Evolutionary conservation across 2,329 filamentous ascomycete species (phyloP), one percentile per base, ranked within the genome.

Genomic region (Diaporthe longicolla): DNA sequence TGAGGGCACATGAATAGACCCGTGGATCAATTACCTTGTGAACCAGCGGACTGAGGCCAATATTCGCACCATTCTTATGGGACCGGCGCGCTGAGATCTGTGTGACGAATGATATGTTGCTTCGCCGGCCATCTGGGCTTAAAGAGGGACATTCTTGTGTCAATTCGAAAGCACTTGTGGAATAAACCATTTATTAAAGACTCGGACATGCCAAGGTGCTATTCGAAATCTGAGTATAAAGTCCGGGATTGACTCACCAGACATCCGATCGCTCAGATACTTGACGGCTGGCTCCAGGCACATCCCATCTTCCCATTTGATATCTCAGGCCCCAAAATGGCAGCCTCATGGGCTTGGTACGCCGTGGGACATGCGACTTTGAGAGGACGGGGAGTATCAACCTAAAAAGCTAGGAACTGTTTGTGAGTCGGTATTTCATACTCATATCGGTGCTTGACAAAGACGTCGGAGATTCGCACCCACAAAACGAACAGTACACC

Each of bases 11-110:
- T 26, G n/a, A 59, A 26, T 40, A 59, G 11, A 59, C 3, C n/a
- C 8, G 57, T 10, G 15, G 21, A 7, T 24, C 37, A 40, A 24
- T 17, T 59, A 40, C 32, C 57, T 59, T 26, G 35, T 26, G 15
- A 9, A 21, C 35, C 57, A 24, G 57, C 21, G 21, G 35, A 40
- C 57, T 40, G 57, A 9, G 21, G 32, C 57, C 57, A 59, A 40
- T 59, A 59, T 35, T 9, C 40, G 35, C 35, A 26, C 57, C 57
- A 59, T 21, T 24, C 57, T 59, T 40, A 21, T 59, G 57, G n/a
- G 4, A 59, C 57, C n/a, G 57, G 57, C 32, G 35, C 57, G 21
- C 57, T 24, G 57, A 59, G 57, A 35, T 59, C 57, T 59, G 15
- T 59, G 19, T 59, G 37, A 24, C 57, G 32, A 59, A 19, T 35